phyloP scores from a whole-genome alignment of 2,329 filamentous ascomycete species.

The Cladosporium sp. region DNA sequence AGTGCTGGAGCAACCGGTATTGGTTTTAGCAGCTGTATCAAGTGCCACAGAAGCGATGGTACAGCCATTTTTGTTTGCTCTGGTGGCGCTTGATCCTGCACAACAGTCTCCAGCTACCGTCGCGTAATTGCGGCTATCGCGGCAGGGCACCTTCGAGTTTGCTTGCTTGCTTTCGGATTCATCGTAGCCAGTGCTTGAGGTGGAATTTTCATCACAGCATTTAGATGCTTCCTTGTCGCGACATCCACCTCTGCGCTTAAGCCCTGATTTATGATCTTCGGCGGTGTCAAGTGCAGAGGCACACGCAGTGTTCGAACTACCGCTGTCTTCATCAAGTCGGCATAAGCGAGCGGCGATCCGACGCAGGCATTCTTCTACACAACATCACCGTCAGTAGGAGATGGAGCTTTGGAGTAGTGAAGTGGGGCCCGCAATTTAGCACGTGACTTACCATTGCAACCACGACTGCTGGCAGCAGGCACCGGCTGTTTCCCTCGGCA shows the following conservation, averaged over 20 bases:
- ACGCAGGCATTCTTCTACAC: slow-evolving; percentile 6
- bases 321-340: background rate
- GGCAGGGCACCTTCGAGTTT: background rate
- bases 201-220: background rate
- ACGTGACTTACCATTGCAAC: background rate
- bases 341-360: slow-evolving; percentile 9
- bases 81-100: background rate
- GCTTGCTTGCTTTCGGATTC: background rate
- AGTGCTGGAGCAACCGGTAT: background rate
- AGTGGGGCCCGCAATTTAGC: background rate
- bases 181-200: background rate
- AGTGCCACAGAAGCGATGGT: background rate
- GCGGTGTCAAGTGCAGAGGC: background rate
- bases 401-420: no score
- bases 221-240: no score
- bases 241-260: no score
- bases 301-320: background rate
- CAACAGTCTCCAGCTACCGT: background rate
- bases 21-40: background rate
- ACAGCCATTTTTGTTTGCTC: background rate
- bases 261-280: background rate
- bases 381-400: background rate
- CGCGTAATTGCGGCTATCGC: no score
- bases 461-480: background rate
- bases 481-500: background rate